These are phyloP conservation scores for Heracleum sosnowskyi DNA, from an alignment of 129 eudicot species.

Conservation along the genomic window DNA sequence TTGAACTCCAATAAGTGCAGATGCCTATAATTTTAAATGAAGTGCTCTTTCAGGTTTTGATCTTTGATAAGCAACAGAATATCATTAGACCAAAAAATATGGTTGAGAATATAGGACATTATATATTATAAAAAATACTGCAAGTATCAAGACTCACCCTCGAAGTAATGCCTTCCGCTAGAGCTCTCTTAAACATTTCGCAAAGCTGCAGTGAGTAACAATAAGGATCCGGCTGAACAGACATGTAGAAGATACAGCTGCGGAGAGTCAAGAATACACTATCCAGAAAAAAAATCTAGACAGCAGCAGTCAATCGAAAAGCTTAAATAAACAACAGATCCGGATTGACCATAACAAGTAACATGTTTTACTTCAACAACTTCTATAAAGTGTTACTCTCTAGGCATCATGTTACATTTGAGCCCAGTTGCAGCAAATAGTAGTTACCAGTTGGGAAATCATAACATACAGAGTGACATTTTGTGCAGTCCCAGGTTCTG, in stretches of 20 bases:
- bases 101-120: too few relatives aligned
- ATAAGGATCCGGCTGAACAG: slow-evolving; percentile 32
- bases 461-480: not conserved
- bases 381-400: not conserved
- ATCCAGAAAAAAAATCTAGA: not conserved
- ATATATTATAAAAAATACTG: too few relatives aligned
- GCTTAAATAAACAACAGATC: not conserved
- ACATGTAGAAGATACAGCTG: slow-evolving; percentile 55
- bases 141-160: slow-evolving; percentile 21
- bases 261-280: slow-evolving; percentile 26
- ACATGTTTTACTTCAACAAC: not conserved
- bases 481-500: not conserved
- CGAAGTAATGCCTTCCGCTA: slow-evolving; percentile 37
- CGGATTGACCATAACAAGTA: not conserved
- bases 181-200: slow-evolving; percentile 28
- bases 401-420: not conserved
- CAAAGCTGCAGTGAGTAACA: slow-evolving; percentile 32
- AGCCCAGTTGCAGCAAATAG: not conserved
- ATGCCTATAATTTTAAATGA: not conserved
- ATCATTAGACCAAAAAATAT: not conserved
- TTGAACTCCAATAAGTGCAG: not conserved
- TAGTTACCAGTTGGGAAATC: not conserved
- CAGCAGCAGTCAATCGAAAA: not conserved
- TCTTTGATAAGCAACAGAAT: not conserved
- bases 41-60: not conserved